Evolutionary conservation across 352 stramenopile species (phyloP).

Genomic region (Phytophthora citrophthora): DNA sequence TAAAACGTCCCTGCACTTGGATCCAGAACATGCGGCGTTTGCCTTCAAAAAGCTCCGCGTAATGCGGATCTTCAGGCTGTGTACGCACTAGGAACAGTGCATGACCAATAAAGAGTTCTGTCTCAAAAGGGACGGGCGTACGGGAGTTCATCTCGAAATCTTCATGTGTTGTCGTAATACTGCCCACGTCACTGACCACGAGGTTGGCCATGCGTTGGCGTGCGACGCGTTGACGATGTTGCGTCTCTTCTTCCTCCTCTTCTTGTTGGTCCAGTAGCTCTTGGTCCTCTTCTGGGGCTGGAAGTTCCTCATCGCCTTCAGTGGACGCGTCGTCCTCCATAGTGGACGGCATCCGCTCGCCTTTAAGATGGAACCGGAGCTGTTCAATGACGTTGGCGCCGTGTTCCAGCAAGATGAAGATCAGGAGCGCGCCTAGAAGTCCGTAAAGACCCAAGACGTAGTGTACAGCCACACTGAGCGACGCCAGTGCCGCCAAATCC

Average conservation of each 20-base stretch:
- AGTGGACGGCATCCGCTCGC: slow-evolving; percentile 21
- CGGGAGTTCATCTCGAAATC: slow-evolving; percentile 64
- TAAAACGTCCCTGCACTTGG: slow-evolving; percentile 88
- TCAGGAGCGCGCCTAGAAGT: slow-evolving; percentile 44
- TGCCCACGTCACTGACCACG: slow-evolving; percentile 51
- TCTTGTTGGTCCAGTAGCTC: slow-evolving; percentile 6
- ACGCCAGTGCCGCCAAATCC: slow-evolving; percentile 65
- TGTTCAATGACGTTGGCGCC: slow-evolving; percentile 13
- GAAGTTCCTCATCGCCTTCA: slow-evolving; percentile 26
- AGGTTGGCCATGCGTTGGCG: slow-evolving; percentile 28
- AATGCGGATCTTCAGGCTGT: slow-evolving; percentile 56
- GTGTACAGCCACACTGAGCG: slow-evolving; percentile 67
- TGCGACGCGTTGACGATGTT: slow-evolving; percentile 7
- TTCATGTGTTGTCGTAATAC: neutral
- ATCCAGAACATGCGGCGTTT: slow-evolving; percentile 89
- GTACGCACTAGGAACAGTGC: slow-evolving; percentile 88
- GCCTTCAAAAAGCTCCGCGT: slow-evolving; percentile 59
- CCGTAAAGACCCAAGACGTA: slow-evolving; percentile 68
- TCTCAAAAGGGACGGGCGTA: slow-evolving; percentile 81
- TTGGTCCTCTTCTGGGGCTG: neutral
- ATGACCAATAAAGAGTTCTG: slow-evolving; percentile 82
- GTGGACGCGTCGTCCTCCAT: slow-evolving; percentile 27
- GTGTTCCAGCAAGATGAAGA: slow-evolving; percentile 50
- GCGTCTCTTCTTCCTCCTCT: slow-evolving; percentile 6
- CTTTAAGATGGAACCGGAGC: neutral